phyloP scores from a whole-genome alignment of 192 early-diverging fungal species.

The Linnemannia elongata region DNA sequence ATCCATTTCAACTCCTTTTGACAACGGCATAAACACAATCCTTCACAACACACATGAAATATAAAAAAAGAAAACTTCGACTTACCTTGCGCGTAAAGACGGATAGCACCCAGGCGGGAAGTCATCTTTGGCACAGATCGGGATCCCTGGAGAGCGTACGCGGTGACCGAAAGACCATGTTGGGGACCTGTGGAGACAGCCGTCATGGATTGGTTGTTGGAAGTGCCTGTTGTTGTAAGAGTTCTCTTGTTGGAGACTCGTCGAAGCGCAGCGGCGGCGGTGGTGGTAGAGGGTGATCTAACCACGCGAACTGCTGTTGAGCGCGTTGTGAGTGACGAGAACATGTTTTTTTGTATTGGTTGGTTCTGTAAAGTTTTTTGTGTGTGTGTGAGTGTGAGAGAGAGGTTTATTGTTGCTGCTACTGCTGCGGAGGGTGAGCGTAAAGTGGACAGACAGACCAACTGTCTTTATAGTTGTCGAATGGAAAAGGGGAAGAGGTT shows the following conservation, averaged over 20 bases:
- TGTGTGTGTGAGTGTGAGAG: background rate
- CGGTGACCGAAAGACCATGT: conserved; percentile 21
- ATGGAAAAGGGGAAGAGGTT: background rate
- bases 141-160: background rate
- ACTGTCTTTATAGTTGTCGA: too few relatives aligned
- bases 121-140: background rate
- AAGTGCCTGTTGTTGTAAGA: background rate
- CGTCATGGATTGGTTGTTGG: background rate
- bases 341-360: background rate
- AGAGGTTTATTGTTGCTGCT: background rate
- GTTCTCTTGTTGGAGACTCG: background rate
- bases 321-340: conserved; percentile 5
- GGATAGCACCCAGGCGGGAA: conserved; percentile 24
- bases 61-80: background rate
- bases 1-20: background rate
- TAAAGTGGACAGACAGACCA: too few relatives aligned
- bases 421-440: background rate
- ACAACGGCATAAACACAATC: background rate
- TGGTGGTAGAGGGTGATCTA: conserved; percentile 17
- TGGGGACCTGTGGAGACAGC: background rate
- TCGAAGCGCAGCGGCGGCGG: background rate
- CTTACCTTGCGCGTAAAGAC: conserved; percentile 41
- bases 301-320: conserved; percentile 17
- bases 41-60: background rate
- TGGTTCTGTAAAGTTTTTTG: background rate